These are phyloP conservation scores for Candida fluviatilis DNA, from an alignment of 805 yeast species.

Conservation along the genomic window DNA sequence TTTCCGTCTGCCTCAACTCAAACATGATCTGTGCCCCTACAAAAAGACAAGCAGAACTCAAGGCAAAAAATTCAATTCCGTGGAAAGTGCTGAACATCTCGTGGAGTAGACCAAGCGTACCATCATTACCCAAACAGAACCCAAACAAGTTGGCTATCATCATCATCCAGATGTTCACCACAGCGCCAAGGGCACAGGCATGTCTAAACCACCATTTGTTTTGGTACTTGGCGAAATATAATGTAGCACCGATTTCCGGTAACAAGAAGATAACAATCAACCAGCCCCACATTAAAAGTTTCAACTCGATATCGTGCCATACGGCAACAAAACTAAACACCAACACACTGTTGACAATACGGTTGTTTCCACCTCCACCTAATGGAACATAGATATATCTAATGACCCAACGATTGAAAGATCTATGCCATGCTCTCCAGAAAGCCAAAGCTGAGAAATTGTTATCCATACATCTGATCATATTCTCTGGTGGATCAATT, in stretches of 20 bases:
- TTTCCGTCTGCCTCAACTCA: constrained; percentile 83
- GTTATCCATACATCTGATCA: constrained; percentile 94
- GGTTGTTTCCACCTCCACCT: constrained; percentile 70
- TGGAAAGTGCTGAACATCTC: constrained; percentile 69
- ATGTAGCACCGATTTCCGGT: constrained; percentile 75
- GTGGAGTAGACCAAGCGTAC: constrained; percentile 58
- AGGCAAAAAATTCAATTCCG: constrained; percentile 62
- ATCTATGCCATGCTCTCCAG: constrained; percentile 99
- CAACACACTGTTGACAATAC: constrained; percentile 72
- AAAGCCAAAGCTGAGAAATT: constrained; percentile 91
- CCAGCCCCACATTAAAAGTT: constrained; percentile 94
- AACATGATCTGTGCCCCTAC: constrained; percentile 92
- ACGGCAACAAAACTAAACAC: constrained; percentile 94
- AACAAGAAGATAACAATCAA: constrained; percentile 76
- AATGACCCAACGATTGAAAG: constrained; percentile 85
- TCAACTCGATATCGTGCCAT: constrained; percentile 96
- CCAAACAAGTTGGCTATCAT: constrained; percentile 95
- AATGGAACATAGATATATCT: constrained; percentile 88
- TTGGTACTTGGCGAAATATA: constrained; percentile 36
- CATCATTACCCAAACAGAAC: constrained; percentile 89
- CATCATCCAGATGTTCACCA: constrained; percentile 93
- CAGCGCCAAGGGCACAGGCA: constrained; percentile 83
- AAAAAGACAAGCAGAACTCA: constrained; percentile 64
- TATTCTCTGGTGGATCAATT: constrained; percentile 95
- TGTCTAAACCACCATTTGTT: constrained; percentile 70